phyloP scores from a whole-genome alignment of 1,284 basidiomycete genomes.

The Malassezia yamatoensis region DNA sequence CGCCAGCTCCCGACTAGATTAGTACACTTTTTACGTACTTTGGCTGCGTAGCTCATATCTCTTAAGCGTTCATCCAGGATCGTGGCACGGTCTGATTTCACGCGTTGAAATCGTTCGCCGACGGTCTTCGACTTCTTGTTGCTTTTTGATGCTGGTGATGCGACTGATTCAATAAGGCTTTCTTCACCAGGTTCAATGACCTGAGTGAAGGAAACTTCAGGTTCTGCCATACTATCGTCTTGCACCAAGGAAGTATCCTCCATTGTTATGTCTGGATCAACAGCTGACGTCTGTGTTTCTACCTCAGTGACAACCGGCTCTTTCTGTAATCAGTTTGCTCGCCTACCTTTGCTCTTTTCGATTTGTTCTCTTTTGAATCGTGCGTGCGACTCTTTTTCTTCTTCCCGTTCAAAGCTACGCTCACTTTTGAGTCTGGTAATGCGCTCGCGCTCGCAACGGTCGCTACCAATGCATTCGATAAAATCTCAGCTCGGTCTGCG shows the following conservation, averaged over 20 bases:
- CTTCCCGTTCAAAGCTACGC: background rate
- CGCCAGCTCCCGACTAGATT: slow-evolving; percentile 55
- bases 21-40: slow-evolving; percentile 34
- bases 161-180: background rate
- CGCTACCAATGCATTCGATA: slow-evolving; percentile 12
- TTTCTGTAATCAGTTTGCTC: background rate
- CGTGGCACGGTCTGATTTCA: slow-evolving; percentile 61
- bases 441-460: slow-evolving; percentile 1
- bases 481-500: background rate
- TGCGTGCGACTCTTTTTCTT: background rate
- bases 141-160: background rate
- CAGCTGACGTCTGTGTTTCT: background rate
- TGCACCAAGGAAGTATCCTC: background rate
- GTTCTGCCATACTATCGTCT: background rate
- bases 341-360: slow-evolving; percentile 4
- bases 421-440: background rate
- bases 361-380: background rate
- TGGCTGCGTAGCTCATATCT: slow-evolving; percentile 74
- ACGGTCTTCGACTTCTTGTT: slow-evolving; percentile 5
- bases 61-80: slow-evolving; percentile 57
- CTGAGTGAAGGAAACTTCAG: background rate
- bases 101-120: slow-evolving; percentile 59
- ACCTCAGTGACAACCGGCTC: background rate
- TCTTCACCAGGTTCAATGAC: background rate
- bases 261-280: background rate